phyloP scores from a whole-genome alignment of 345 rosid species.

The Pseudoturritis turrita region DNA sequence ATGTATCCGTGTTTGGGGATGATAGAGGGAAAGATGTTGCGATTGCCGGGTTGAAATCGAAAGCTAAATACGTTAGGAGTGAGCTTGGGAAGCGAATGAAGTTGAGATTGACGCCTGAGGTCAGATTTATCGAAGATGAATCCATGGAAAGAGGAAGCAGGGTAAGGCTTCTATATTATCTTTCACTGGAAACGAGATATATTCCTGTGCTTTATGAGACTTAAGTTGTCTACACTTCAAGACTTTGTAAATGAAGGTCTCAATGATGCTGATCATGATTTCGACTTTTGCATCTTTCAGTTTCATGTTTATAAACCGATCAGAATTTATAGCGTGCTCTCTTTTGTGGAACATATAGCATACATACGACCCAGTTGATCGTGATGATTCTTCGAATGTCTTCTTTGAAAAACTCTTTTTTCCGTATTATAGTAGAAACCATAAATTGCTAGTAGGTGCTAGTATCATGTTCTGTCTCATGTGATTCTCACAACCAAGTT shows the following conservation, averaged over 20 bases:
- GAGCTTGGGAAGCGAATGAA: slow-evolving; percentile 84
- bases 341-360: not conserved
- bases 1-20: slow-evolving; percentile 91
- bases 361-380: not conserved
- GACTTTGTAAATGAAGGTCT: not conserved
- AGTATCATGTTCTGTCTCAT: not conserved
- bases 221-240: no score
- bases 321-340: not conserved
- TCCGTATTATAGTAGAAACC: not conserved
- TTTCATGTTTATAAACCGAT: no score
- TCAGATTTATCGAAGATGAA: slow-evolving; percentile 85
- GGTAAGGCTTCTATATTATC: slow-evolving; percentile 39
- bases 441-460: not conserved
- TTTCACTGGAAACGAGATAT: not conserved
- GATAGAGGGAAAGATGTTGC: slow-evolving; percentile 94
- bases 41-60: slow-evolving; percentile 75
- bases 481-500: not conserved
- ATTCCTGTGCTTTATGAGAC: not conserved
- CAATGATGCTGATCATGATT: not conserved
- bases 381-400: not conserved
- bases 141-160: slow-evolving; percentile 90
- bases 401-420: not conserved
- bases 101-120: slow-evolving; percentile 83
- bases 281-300: no score
- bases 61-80: slow-evolving; percentile 74